Evolutionary conservation across 768 basidiomycete species (phyloP), one percentile per base, ranked within the genome.

Genomic region (Leccinellum rugosiceps): DNA sequence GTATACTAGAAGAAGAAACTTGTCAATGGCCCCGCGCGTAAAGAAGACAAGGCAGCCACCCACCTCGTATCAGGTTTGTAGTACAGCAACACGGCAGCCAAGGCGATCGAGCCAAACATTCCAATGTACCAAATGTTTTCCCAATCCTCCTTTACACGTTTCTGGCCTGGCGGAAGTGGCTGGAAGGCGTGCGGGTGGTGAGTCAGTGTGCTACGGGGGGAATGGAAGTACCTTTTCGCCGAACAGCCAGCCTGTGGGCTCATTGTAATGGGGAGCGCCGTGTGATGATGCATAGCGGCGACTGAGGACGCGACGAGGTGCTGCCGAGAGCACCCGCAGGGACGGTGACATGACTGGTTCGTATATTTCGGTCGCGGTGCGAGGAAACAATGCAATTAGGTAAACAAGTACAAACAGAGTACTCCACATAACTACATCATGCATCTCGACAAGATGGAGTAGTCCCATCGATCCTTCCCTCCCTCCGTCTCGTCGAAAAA

Each of bases 41-140:
- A 55, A 47, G 32, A 49, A 53, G 51, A 10, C 28, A 13, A 25
- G n/a, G 19, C 30, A 2, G 6, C 32, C 4, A 61, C 88, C 58
- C 62, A 94, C 94, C 89, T 93, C 17, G 91, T 94, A 69, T 96
- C 92, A 3, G 94, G 94, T 75, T 95, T 95, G 78, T 94, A 95
- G 74, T 92, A 92, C 25, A 93, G 74, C 70, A 91, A 76, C 31
- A 94, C 82, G 10, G 81, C 73, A 30, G 87, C 90, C 59, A 94
- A 75, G 5, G 78, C 83, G 83, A 97, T 88, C 13, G 84, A 78
- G 32, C 94, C 94, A 67, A 90, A 94, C 90, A 97, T 94, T 31
- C 94, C 94, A 59, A 85, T 71, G 67, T 92, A 91, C 89, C 92
- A 97, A 41, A 91, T 79, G 62, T 81, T 85, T 77, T 97, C 94